These are phyloP conservation scores for Fomitopsis betulina DNA, from an alignment of 1,284 basidiomycete genomes.

Conservation along the genomic window DNA sequence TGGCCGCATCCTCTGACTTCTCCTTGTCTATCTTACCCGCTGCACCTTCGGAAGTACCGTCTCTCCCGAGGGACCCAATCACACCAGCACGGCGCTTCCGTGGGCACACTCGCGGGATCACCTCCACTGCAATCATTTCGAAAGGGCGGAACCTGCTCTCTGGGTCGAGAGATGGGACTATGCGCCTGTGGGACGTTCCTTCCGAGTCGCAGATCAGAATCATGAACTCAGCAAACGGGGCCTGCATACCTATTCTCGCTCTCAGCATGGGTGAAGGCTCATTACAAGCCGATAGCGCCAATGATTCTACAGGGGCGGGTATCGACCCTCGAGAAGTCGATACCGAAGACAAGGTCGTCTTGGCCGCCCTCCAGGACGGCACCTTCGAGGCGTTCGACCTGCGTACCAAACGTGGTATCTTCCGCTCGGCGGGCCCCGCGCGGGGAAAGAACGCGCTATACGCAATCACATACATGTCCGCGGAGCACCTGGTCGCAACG, in stretches of 20 bases:
- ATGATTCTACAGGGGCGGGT: slow-evolving; percentile 4
- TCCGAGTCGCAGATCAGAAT: slow-evolving; percentile 44
- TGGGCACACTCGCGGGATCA: slow-evolving; percentile 64
- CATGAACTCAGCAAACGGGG: slow-evolving; percentile 29
- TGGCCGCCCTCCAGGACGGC: slow-evolving; percentile 55
- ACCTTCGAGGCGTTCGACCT: slow-evolving; percentile 56
- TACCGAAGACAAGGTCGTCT: slow-evolving; percentile 43
- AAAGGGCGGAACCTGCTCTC: slow-evolving; percentile 64
- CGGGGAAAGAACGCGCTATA: slow-evolving; percentile 36
- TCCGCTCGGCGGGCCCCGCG: slow-evolving; percentile 27
- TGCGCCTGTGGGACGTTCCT: slow-evolving; percentile 75
- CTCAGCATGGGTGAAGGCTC: slow-evolving; percentile 36
- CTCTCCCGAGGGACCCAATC: slow-evolving; percentile 23
- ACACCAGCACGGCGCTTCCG: slow-evolving; percentile 55
- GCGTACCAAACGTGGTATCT: slow-evolving; percentile 41
- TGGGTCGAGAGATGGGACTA: slow-evolving; percentile 59
- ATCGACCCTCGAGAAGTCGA: slow-evolving; percentile 43
- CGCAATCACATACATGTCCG: slow-evolving; percentile 44
- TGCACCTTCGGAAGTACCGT: slow-evolving; percentile 26
- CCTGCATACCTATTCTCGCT: slow-evolving; percentile 39
- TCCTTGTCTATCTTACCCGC: slow-evolving; percentile 57
- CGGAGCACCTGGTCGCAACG: slow-evolving; percentile 47
- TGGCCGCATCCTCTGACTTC: slow-evolving; percentile 62
- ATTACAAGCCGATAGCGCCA: neutral
- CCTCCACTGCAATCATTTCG: slow-evolving; percentile 57